phyloP scores from a whole-genome alignment of 1,284 basidiomycete genomes.

The Rhizoctonia solani region DNA sequence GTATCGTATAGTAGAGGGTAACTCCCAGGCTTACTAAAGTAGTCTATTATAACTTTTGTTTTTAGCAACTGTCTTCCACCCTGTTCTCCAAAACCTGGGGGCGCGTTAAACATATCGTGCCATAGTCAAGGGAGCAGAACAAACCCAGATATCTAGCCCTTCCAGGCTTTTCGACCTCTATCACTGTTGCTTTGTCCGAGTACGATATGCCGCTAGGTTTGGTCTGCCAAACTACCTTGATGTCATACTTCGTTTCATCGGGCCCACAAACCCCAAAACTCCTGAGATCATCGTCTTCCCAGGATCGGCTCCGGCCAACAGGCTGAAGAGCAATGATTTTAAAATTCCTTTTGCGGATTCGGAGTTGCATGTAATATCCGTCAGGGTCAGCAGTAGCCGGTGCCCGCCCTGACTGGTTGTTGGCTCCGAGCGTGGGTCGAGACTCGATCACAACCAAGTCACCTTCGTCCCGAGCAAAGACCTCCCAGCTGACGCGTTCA shows the following conservation, averaged over 20 bases:
- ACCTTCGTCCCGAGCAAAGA: background rate
- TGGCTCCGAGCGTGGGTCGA: background rate
- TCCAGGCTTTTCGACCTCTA: constrained; percentile 19
- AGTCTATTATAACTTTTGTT: constrained; percentile 21
- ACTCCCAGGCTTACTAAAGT: constrained; percentile 11
- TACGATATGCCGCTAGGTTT: constrained; percentile 6
- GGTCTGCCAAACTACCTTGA: constrained; percentile 31
- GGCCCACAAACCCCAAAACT: background rate
- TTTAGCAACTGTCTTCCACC: constrained; percentile 35
- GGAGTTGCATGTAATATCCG: constrained; percentile 2
- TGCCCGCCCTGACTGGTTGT: too few relatives aligned
- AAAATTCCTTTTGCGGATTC: background rate
- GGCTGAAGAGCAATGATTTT: constrained; percentile 5
- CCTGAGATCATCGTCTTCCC: background rate
- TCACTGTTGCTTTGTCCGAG: background rate
- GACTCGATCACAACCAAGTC: constrained; percentile 33
- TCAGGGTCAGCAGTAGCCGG: too few relatives aligned
- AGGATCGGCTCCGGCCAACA: background rate
- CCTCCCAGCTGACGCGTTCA: constrained; percentile 1
- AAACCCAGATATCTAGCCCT: constrained; percentile 15
- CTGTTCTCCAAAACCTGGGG: constrained; percentile 33
- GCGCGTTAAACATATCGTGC: background rate
- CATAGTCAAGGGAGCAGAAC: background rate
- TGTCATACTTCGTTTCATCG: background rate
- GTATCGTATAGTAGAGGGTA: background rate